Percentiles rank a stretch among this genome's conserved stretches.
Evolutionary conservation across 192 early-diverging fungal genomes (phyloP).

Genomic region (Rhizophagus clarus): DNA sequence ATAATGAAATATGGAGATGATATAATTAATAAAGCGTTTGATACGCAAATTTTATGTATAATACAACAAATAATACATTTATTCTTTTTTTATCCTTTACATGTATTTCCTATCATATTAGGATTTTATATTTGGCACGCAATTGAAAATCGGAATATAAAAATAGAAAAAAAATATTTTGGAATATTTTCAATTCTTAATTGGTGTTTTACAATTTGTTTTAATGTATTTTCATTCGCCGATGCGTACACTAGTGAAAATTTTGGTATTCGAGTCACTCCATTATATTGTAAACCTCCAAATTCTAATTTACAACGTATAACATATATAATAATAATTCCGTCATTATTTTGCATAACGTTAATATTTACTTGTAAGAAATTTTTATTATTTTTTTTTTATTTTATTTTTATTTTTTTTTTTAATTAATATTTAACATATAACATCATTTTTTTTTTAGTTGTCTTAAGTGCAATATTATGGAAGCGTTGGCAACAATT

Average conservation of each 20-base stretch:
- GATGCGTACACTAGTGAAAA: neutral
- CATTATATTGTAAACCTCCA: constrained; percentile 4
- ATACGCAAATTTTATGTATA: neutral
- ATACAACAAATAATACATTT: neutral
- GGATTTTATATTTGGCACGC: neutral
- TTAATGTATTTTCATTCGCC: neutral
- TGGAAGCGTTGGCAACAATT: neutral
- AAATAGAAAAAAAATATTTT: constrained; percentile 6
- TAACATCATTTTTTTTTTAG: neutral
- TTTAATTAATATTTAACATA: neutral
- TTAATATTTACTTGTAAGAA: neutral
- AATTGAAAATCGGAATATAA: neutral
- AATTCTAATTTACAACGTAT: neutral
- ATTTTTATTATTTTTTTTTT: neutral
- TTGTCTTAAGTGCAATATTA: neutral
- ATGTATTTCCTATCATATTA: neutral
- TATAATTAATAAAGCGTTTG: neutral
- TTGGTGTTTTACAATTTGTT: neutral
- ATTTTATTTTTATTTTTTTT: neutral
- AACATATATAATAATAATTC: neutral
- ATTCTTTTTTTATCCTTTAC: constrained; percentile 13
- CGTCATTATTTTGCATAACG: neutral
- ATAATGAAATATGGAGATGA: neutral
- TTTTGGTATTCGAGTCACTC: neutral
- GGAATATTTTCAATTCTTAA: neutral